phyloP scores from a whole-genome alignment of 2,329 filamentous ascomycete species.

The Trichoderma aggressivum region DNA sequence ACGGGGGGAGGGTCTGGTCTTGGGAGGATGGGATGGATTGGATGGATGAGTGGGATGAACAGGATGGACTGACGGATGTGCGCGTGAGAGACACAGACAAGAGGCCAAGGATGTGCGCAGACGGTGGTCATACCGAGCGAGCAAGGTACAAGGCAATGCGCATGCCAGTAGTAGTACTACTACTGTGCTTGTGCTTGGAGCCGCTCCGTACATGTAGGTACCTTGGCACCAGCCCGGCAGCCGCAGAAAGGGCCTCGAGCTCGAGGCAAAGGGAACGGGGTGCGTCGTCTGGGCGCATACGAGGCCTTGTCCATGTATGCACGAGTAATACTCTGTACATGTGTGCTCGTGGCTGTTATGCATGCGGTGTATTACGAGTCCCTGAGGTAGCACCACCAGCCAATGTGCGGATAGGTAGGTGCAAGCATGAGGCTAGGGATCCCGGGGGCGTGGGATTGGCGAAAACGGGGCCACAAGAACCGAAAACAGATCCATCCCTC shows the following conservation, averaged over 20 bases:
- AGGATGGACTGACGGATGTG: conserved; percentile 10
- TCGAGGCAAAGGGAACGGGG: neutral
- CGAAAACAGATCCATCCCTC: conserved; percentile 9
- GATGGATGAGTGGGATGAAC: conserved; percentile 7
- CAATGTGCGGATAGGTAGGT: neutral
- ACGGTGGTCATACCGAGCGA: conserved; percentile 13
- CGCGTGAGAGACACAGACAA: conserved; percentile 10
- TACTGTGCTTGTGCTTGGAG: neutral
- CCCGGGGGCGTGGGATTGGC: conserved; percentile 18
- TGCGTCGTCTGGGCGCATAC: neutral
- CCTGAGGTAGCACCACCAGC: neutral
- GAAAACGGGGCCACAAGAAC: conserved; percentile 12
- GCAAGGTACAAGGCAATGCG: conserved; percentile 10
- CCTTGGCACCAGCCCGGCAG: neutral
- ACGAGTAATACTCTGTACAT: conserved; percentile 2
- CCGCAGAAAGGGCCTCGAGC: neutral
- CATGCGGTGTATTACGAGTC: conserved; percentile 4
- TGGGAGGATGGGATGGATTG: conserved; percentile 2
- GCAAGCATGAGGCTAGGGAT: conserved; percentile 15
- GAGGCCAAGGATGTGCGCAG: conserved; percentile 10
- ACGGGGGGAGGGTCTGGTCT: conserved; percentile 7
- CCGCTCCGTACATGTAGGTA: neutral
- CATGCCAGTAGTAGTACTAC: too few relatives aligned
- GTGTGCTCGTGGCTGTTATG: conserved; percentile 14
- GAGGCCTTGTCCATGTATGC: conserved; percentile 8